These are phyloP conservation scores for Trebouxia gelatinosa DNA, from an alignment of 163 green algal genomes.

Conservation along the genomic window DNA sequence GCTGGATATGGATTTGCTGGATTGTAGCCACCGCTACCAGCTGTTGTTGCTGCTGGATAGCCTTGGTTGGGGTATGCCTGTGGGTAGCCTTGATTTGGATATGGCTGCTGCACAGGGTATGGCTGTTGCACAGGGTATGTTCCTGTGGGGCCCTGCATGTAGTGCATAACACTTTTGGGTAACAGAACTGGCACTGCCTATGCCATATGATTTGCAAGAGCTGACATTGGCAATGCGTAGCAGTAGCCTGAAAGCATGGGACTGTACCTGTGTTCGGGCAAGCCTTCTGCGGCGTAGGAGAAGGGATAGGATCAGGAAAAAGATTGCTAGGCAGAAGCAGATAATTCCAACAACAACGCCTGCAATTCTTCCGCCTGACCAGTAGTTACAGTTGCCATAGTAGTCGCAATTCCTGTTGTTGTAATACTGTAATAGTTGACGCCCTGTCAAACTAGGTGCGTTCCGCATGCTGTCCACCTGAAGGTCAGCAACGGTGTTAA, in stretches of 20 bases:
- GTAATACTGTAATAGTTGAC: not conserved
- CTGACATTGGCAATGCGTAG: not conserved
- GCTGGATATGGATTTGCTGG: not conserved
- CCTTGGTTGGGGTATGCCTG: conserved; percentile 21
- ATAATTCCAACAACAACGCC: conserved; percentile 1
- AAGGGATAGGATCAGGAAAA: not conserved
- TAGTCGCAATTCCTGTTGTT: conserved; percentile 8
- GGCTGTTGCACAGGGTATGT: not conserved
- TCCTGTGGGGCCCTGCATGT: not conserved
- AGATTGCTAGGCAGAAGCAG: not conserved
- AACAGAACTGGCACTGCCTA: not conserved
- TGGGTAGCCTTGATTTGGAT: too few species aligned
- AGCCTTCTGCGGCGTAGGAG: not conserved
- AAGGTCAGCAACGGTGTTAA: too few species aligned
- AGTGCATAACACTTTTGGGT: not conserved
- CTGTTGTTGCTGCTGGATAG: too few species aligned
- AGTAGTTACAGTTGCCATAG: conserved; percentile 21
- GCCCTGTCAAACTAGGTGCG: too few species aligned
- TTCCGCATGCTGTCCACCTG: too few species aligned
- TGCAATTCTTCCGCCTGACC: conserved; percentile 11
- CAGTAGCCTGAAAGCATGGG: not conserved
- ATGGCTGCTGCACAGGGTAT: not conserved
- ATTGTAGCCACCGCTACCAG: conserved; percentile 11
- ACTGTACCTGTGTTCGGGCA: not conserved
- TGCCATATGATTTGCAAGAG: not conserved